phyloP scores from a whole-genome alignment of 2,329 filamentous ascomycete genomes.

The Penicillium sp. region DNA sequence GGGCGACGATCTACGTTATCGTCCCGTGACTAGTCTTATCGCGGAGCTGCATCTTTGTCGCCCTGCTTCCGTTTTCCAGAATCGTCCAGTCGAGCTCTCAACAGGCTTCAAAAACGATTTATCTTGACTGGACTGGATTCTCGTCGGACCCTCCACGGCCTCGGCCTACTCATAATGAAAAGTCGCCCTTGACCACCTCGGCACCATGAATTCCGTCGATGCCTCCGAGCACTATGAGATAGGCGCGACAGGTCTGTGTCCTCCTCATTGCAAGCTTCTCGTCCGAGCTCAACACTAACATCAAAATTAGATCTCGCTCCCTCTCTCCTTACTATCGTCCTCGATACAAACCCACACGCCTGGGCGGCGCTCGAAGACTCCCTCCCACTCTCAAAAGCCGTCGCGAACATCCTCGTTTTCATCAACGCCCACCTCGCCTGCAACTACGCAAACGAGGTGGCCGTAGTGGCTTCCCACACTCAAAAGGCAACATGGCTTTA shows the following conservation, averaged over 20 bases:
- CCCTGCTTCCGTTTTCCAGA: not conserved
- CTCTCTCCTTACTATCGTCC: conserved; percentile 83
- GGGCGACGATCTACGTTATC: conserved; percentile 1
- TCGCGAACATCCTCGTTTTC: conserved; percentile 91
- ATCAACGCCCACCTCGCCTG: conserved; percentile 95
- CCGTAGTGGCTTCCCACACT: conserved; percentile 85
- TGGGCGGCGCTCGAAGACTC: conserved; percentile 77
- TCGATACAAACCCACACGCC: conserved; percentile 95
- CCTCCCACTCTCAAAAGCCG: conserved; percentile 77
- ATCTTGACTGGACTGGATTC: not conserved
- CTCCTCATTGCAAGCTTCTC: not conserved
- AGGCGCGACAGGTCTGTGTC: conserved; percentile 45
- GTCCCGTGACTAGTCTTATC: conserved; percentile 10
- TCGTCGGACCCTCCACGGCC: not conserved
- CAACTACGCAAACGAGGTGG: conserved; percentile 90
- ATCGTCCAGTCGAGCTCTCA: not conserved
- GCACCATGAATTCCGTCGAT: conserved; percentile 67
- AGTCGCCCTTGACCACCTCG: conserved; percentile 11
- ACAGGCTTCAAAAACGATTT: not conserved
- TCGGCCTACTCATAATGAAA: conserved; percentile 15
- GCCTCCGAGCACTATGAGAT: conserved; percentile 59
- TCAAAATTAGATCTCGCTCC: conserved; percentile 59
- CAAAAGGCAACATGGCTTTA: conserved; percentile 90
- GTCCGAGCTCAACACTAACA: conserved; percentile 1
- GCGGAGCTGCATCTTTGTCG: conserved; percentile 3